Base-by-base conservation (phyloP, 2,329 filamentous ascomycete genomes). In the Pyrenochaeta sp. region DNA sequence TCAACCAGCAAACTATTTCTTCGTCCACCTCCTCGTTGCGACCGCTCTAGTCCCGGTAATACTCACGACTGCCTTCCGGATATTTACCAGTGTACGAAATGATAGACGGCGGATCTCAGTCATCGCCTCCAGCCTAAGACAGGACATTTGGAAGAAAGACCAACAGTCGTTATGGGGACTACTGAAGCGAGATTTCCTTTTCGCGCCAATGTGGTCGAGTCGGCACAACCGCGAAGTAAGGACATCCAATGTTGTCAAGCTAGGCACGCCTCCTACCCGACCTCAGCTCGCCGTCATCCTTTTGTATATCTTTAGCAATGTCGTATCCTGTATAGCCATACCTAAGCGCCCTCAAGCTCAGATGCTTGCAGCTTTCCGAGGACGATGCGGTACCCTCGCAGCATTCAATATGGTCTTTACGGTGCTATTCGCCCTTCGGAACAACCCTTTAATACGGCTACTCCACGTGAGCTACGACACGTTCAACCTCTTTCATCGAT, bases 401-500 rank as follows among this genome's bases (percentile, higher is more conserved):
- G 84, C 86, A n/a, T 84, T 91, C 74, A 93, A 93, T 78, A 89
- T 92, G 87, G 81, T 88, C 56, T 89, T 90, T 3, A 81, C 92
- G 1, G 88, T 91, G 72, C 73, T 92, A 47, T 83, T 92, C 75
- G 88, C 89, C 32, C 87, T 88, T 40, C 84, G 90, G 59, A 92
- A 92, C 79, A 93, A 92, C 76, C 89, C 89, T 12, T 81, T 93
- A 58, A 91, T 92, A 71, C 80, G 81, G 54, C 78, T 89, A 61
- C 80, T 91, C 42, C 86, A 86, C 59, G 86, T 92, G 55, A 90
- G 88, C 13, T 92, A 92, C 74, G 90, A 93, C 74, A 91, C 89
- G 0, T 92, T 90, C 81, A 93, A 92, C 77, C 79, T 92, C 52
- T 81, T 92, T 57, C 90, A 93, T 77, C 85, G 90, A 61, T 92